Evolutionary conservation across 805 yeast genomes (phyloP).

Genomic region (Danielia reshetovae): DNA sequence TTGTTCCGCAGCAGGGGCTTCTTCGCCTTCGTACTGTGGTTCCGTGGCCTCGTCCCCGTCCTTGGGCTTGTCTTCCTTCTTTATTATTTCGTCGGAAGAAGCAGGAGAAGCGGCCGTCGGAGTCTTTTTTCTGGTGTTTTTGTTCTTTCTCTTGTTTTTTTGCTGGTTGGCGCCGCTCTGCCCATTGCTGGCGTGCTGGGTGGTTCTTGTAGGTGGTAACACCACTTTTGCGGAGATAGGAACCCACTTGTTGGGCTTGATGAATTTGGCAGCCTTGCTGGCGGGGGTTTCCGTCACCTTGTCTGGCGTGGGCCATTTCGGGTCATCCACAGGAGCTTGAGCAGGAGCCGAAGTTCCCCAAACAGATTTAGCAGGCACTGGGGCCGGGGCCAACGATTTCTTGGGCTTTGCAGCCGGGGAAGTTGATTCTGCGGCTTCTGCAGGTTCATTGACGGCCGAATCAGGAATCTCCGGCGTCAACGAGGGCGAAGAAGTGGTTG

Average conservation of each 20-base stretch:
- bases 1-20: background rate
- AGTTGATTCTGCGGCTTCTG: background rate
- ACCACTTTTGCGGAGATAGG: slow-evolving; percentile 42
- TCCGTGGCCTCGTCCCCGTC: slow-evolving; percentile 6
- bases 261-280: slow-evolving; percentile 24
- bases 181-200: slow-evolving; percentile 16
- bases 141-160: slow-evolving; percentile 25
- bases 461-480: slow-evolving; percentile 7
- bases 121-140: slow-evolving; percentile 17
- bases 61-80: slow-evolving; percentile 10
- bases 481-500: slow-evolving; percentile 5
- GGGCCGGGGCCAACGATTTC: slow-evolving; percentile 42
- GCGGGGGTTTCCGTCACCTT: slow-evolving; percentile 17
- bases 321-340: slow-evolving; percentile 32
- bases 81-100: slow-evolving; percentile 4
- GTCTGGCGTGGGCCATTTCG: slow-evolving; percentile 44
- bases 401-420: slow-evolving; percentile 20
- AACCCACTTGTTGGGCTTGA: slow-evolving; percentile 44
- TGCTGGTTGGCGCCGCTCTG: slow-evolving; percentile 16
- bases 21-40: background rate
- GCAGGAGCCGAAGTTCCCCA: slow-evolving; percentile 33
- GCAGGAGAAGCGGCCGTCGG: no score
- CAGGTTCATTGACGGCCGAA: slow-evolving; percentile 1
- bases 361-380: slow-evolving; percentile 41
- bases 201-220: slow-evolving; percentile 34